Evolutionary conservation across 2,329 filamentous ascomycete species (phyloP), one percentile per base, ranked within the genome.

Genomic region (Hypoxylon sp.): DNA sequence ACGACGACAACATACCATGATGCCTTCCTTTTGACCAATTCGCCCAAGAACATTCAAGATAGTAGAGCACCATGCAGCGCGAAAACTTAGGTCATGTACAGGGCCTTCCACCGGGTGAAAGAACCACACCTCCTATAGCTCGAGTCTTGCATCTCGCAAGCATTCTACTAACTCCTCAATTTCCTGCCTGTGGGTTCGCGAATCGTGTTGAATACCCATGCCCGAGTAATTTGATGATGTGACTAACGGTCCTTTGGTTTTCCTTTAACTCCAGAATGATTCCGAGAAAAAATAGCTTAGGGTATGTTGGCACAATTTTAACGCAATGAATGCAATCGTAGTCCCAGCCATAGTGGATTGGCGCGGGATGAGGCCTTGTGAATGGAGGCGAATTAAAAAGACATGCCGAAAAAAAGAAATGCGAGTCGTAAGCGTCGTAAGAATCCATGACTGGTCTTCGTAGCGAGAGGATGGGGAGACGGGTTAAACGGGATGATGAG

Each of bases 361-460:
- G 59, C 25, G 48, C 22, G 58, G 56, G 54, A 61, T 59, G 27
- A 61, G 49, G 56, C 37, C 54, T 31, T 61, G 56, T 35, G 62
- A 64, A 66, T 66, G 49, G 53, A 66, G 42, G 58, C 56, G 48
- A 68, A 72, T 64, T 70, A 63, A 58, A 66, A 54, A 60, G 57
- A 72, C 56, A 44, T 46, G 59, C 22, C 65, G 68, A 61, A 66
- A 68, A 61, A 40, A 48, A 64, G 68, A 69, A 56, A 25, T 64
- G 54, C 59, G 64, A 64, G 69, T 75, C 73, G 60, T 75, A 60
- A 62, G 65, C 73, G 66, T 75, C 73, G 72, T 75, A 64, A 74
- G 64, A 49, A 70, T 73, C 71, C 72, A 70, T 71, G 61, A 63
- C 46, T 57, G 62, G 66, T 68, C 71, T 71, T 74, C 72, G 68